Evolutionary conservation across 1,139 yeast genomes (phyloP).

Genomic region (Nakaseomyces delphensis): DNA sequence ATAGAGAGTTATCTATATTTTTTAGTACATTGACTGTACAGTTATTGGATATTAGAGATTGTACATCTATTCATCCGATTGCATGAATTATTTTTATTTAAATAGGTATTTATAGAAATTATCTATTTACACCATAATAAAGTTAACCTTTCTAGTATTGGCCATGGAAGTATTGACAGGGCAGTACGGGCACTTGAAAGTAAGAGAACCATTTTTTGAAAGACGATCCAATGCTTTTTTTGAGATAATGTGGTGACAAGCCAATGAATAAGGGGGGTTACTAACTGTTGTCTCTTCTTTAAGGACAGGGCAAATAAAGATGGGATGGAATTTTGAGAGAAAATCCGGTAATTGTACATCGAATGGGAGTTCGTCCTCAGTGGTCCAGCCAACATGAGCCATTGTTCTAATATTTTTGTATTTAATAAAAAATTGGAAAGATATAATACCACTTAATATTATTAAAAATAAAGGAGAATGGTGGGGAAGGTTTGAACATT

Average conservation of each 20-base stretch:
- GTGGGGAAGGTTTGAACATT: conserved; percentile 51
- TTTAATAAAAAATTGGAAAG: conserved; percentile 65
- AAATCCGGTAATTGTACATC: conserved; percentile 47
- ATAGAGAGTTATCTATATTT: too few relatives aligned
- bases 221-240: conserved; percentile 40
- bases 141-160: conserved; percentile 26
- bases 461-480: conserved; percentile 66
- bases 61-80: neutral
- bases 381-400: conserved; percentile 46
- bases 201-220: conserved; percentile 33
- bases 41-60: too few relatives aligned
- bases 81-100: too few relatives aligned
- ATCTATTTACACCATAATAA: conserved; percentile 21
- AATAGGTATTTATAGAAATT: conserved; percentile 1
- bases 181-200: conserved; percentile 63
- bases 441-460: conserved; percentile 59
- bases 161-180: conserved; percentile 37
- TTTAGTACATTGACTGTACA: too few relatives aligned
- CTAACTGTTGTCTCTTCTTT: conserved; percentile 64
- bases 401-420: conserved; percentile 42
- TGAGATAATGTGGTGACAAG: conserved; percentile 57
- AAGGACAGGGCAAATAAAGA: conserved; percentile 85
- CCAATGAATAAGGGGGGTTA: conserved; percentile 55
- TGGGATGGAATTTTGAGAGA: conserved; percentile 59
- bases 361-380: conserved; percentile 50